These are phyloP conservation scores for Scalesia atractyloides DNA, from an alignment of 129 eudicot species.

Conservation along the genomic window DNA sequence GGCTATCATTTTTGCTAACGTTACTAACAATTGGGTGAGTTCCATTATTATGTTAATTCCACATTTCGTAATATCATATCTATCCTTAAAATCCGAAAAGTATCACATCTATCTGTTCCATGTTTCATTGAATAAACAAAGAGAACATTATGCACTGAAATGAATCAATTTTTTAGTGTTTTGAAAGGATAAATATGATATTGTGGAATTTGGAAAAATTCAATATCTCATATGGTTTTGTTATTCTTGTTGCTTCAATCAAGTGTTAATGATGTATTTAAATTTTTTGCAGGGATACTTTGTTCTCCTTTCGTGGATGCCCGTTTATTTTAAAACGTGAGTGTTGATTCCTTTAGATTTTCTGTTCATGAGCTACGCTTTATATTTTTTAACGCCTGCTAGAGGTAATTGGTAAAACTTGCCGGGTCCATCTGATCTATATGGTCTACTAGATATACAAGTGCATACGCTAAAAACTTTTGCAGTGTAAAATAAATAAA, in stretches of 20 bases:
- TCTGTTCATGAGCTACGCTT: not conserved
- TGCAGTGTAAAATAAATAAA: not conserved
- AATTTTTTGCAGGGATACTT: slow-evolving; percentile 82
- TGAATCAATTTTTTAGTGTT: not conserved
- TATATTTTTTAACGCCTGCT: not conserved
- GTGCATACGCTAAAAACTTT: not conserved
- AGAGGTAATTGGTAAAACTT: not conserved
- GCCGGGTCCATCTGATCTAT: not conserved
- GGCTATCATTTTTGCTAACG: slow-evolving; percentile 90
- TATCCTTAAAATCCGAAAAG: not conserved
- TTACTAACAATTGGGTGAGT: slow-evolving; percentile 93
- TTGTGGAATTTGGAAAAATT: not conserved
- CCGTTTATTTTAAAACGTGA: slow-evolving; percentile 92
- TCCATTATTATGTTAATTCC: not conserved
- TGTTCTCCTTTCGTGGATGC: slow-evolving; percentile 99
- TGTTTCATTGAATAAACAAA: not conserved
- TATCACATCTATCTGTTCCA: not conserved
- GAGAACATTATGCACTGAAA: not conserved
- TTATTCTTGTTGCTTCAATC: not conserved
- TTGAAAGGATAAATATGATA: not conserved
- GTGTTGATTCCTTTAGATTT: slow-evolving; percentile 30
- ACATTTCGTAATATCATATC: not conserved
- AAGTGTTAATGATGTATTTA: slow-evolving; percentile 15
- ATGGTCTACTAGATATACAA: not conserved
- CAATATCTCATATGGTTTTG: not conserved